Conservation (phyloP, 306 rosid genomes). For the Trifolium pratense region DNA sequence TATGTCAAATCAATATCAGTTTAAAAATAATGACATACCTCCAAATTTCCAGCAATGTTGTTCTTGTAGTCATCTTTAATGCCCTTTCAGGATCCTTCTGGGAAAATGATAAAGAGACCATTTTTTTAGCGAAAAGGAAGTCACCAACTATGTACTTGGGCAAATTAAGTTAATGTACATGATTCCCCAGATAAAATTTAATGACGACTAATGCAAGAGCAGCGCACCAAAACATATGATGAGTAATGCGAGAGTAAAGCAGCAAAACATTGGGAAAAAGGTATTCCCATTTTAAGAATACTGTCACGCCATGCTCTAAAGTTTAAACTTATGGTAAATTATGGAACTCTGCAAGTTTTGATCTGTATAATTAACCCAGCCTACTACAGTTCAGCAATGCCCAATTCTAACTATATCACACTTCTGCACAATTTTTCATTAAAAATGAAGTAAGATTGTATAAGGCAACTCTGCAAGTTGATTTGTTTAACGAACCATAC, state of each 20-base stretch:
- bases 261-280: background rate
- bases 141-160: constrained; percentile 7
- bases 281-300: background rate
- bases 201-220: constrained; percentile 3
- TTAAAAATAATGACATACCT: constrained; percentile 53
- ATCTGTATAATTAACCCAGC: constrained; percentile 10
- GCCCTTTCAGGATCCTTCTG: constrained; percentile 76
- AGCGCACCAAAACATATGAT: background rate
- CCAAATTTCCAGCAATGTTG: constrained; percentile 84
- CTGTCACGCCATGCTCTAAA: background rate
- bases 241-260: background rate
- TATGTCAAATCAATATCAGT: constrained; percentile 8
- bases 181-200: constrained; percentile 21
- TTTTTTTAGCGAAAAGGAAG: constrained; percentile 26
- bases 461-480: constrained; percentile 14
- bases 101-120: constrained; percentile 22
- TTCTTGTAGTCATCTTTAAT: constrained; percentile 81
- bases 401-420: constrained; percentile 25
- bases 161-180: constrained; percentile 5
- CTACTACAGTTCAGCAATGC: constrained; percentile 3
- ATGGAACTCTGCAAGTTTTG: constrained; percentile 25
- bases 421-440: constrained; percentile 10
- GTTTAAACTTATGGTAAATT: constrained; percentile 21
- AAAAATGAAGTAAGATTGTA: constrained; percentile 5
- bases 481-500: constrained; percentile 11